Base-by-base conservation (phyloP, 208 protist species). In the Vickermania ingenoplastis region DNA sequence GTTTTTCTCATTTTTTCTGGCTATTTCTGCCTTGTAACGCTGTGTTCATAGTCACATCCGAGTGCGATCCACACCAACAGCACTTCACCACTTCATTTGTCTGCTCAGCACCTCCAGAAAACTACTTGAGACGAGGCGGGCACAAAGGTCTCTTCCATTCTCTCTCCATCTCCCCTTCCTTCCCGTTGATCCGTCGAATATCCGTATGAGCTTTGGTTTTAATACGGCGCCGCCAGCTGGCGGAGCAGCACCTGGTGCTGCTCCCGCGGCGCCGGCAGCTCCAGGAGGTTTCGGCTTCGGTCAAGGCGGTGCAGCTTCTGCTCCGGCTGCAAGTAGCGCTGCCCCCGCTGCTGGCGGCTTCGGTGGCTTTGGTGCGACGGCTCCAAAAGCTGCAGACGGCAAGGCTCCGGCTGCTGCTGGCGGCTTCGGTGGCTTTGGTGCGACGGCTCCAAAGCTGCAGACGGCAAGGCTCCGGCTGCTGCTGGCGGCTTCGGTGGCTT, bases 371-470 rank as follows among this genome's bases (percentile, higher is more conserved):
- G 28, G 21, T 5, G 49, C 65, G 17, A 62, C 27, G 29, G 17
- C 57, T 50, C 17, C 57, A 50, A 17, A 27, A 57, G 41, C 57
- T 57, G 7, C 55, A 59, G 30, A 48, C 11, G 36, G 11, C 11
- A 45, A 45, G 36, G 36, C 36, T 45, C 3, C 29, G n/a, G 53
- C 61, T 21, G 17, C 61, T 21, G 17, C 54, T 26, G 36, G 61
- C 25, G 72, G 72, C 26, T 83, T 79, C 61, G 63, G 61, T 23
- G 62, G 61, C 25, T 63, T 63, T n/a, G 63, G 63, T 13, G 41
- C 73, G 58, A 62, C 57, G 53, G 56, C 41, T 65, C 71, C 27
- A 63, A 65, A 63, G 22, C 58, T 14, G 30, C 57, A 17, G 41
- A 60, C 50, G n/a, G 28, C 23, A 7, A 49, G 25, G 49, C 56